phyloP scores from a whole-genome alignment of 2,329 filamentous ascomycete species.

The Nothophaeocryptopus gaeumannii region DNA sequence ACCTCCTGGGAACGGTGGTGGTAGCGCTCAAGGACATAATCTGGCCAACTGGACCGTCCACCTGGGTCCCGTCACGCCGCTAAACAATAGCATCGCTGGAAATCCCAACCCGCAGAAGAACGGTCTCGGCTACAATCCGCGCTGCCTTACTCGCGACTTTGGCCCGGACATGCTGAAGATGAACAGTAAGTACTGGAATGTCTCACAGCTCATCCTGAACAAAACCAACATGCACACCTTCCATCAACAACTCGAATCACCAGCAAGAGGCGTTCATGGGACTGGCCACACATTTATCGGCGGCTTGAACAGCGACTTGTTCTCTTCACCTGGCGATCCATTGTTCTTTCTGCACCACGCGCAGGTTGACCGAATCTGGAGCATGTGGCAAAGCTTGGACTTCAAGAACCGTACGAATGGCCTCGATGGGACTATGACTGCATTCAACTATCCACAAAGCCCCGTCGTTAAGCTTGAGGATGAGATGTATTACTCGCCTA shows the following conservation, averaged over 20 bases:
- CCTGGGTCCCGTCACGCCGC: conserved; percentile 24
- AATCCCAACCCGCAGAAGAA: conserved; percentile 25
- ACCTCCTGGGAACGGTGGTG: too few relatives aligned
- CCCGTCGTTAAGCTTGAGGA: conserved; percentile 6
- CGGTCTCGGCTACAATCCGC: conserved; percentile 15
- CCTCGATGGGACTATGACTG: neutral
- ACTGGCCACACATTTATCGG: conserved; percentile 46
- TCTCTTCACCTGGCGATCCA: conserved; percentile 45
- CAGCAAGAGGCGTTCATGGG: conserved; percentile 1
- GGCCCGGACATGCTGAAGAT: neutral
- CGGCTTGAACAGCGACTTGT: conserved; percentile 45
- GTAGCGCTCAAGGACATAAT: too few relatives aligned
- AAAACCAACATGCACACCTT: conserved; percentile 4
- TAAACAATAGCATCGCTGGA: neutral
- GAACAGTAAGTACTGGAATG: conserved; percentile 1
- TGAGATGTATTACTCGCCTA: conserved; percentile 7
- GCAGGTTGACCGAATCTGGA: conserved; percentile 44
- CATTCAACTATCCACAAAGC: neutral
- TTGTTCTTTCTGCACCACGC: conserved; percentile 49
- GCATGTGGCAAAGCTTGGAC: conserved; percentile 50
- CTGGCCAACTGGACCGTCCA: conserved; percentile 44
- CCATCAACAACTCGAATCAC: conserved; percentile 3
- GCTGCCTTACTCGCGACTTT: conserved; percentile 14
- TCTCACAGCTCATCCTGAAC: neutral
- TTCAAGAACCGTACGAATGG: conserved; percentile 28